Base-by-base conservation (phyloP, 73 alveolate genomes). In the Paramecium octaurelia region DNA sequence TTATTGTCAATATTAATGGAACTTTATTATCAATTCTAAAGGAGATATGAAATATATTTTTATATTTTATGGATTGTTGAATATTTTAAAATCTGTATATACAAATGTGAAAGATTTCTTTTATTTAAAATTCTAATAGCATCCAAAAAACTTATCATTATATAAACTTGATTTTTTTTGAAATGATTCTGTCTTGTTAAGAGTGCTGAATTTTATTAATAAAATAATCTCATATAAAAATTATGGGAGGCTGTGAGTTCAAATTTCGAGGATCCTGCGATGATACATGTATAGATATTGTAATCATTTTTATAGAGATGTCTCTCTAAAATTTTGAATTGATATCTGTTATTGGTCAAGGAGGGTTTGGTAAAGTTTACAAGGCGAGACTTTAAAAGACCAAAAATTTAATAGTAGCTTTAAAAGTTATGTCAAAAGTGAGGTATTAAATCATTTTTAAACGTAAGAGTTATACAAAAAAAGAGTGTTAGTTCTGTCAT, bases 401-500 rank as follows among this genome's bases (percentile, higher is more conserved):
- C 2, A 42, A 35, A 44, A 64, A 34, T 64, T 46, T 31, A 24
- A 24, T 46, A 69, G 73, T 92, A 27, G 95, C 95, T 7, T 58
- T 92, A 93, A 92, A 92, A 92, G 88, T 71, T 20, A 92, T 92
- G 95, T 80, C 93, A 12, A 92, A 92, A 64, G 95, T 87, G 76
- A 80, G 75, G 91, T 80, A 46, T 0, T 24, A 4, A 46, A 43
- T 80, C 48, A 43, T 24, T 24, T 48, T 14, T 21, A 31, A 18
- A 71, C 18, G 2, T 27, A 14, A 94, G 95, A 93, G 94, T 97
- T 18, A 84, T 97, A 38, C 94, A 95, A 88, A 95, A 95, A 83
- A 95, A 97, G 92, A 93, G 97, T 85, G 97, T 97, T 11, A 68
- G 96, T 27, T 96, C 98, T 23, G 96, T 97, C n/a, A 88, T 96